Percentiles rank a stretch among this genome's conserved stretches.
These are phyloP conservation scores for Guillardia theta DNA, from an alignment of 78 protist species.

Conservation along the genomic window DNA sequence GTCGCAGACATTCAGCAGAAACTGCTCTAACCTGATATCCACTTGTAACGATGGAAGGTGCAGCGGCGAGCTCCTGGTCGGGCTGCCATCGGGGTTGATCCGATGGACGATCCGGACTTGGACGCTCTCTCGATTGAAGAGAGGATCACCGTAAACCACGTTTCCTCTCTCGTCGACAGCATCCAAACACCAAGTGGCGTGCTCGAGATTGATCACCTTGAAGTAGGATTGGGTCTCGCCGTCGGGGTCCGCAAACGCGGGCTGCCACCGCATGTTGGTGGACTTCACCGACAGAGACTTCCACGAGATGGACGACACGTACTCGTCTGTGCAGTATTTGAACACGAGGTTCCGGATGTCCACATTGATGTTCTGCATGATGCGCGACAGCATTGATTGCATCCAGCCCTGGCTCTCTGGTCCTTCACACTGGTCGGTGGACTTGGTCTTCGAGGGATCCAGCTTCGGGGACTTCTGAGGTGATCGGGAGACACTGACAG, in stretches of 20 bases:
- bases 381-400: not conserved
- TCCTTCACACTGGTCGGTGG: not conserved
- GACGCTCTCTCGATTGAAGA: not conserved
- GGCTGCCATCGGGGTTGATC: not conserved
- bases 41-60: not conserved
- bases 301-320: not conserved
- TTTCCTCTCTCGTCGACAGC: not conserved
- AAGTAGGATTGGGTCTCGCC: not conserved
- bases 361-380: not conserved
- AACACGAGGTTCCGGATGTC: not conserved
- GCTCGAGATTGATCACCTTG: not conserved
- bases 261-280: not conserved
- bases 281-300: not conserved
- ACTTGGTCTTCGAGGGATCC: not conserved
- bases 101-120: not conserved
- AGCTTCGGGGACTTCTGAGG: not conserved
- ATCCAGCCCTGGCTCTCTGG: not conserved
- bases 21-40: not conserved
- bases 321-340: constrained; percentile 7
- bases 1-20: not conserved
- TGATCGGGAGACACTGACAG: not conserved
- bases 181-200: constrained; percentile 9
- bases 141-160: not conserved
- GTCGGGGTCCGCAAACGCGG: not conserved
- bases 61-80: not conserved